Evolutionary conservation across 768 basidiomycete genomes (phyloP).

Genomic region (Suillus ampliporus): DNA sequence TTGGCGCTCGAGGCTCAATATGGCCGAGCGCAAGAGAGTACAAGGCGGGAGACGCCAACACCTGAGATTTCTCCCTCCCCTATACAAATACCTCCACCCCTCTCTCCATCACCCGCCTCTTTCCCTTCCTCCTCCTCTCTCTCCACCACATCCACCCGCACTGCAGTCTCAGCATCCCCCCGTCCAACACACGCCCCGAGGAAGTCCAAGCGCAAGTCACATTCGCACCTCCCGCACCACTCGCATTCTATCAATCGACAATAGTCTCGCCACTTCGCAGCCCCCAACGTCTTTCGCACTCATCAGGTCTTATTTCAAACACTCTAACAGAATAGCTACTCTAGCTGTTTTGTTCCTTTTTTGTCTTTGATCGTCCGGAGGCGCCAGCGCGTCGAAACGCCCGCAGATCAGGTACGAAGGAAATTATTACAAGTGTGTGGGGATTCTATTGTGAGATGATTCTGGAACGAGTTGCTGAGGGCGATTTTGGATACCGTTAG

Average conservation of each 20-base stretch:
- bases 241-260: constrained; percentile 16
- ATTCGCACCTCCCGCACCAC: constrained; percentile 15
- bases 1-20: constrained; percentile 38
- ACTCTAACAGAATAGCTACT: constrained; percentile 54
- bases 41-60: constrained; percentile 25
- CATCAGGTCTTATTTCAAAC: constrained; percentile 52
- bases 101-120: constrained; percentile 57
- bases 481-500: constrained; percentile 68
- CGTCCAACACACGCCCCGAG: constrained; percentile 19
- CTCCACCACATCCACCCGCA: constrained; percentile 76
- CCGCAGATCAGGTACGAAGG: constrained; percentile 63
- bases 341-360: constrained; percentile 48
- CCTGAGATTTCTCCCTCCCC: constrained; percentile 24
- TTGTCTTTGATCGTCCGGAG: constrained; percentile 56
- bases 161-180: constrained; percentile 56
- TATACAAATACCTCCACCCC: constrained; percentile 29
- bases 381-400: constrained; percentile 40
- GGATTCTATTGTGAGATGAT: constrained; percentile 42
- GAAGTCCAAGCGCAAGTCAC: constrained; percentile 19
- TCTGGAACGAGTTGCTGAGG: constrained; percentile 58
- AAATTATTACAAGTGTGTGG: constrained; percentile 50
- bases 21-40: constrained; percentile 33
- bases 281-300: constrained; percentile 42
- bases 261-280: constrained; percentile 18
- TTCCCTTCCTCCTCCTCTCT: constrained; percentile 75